Base-by-base conservation (phyloP, 1,284 basidiomycete species). In the Rhodotorula sp. region DNA sequence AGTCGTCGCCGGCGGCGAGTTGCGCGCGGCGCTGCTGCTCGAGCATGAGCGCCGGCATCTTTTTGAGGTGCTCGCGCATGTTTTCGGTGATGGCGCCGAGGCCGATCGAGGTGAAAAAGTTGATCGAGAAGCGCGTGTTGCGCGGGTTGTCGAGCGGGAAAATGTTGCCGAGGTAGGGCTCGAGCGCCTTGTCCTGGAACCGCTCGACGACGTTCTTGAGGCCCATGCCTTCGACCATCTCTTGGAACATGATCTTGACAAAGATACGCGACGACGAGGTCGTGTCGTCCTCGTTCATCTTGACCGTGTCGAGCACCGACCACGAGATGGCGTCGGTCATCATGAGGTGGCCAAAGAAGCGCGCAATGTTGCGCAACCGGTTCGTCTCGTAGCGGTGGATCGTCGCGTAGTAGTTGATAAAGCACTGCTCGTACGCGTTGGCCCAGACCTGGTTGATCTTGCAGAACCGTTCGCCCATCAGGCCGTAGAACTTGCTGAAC, bases 311-410 rank as follows among this genome's bases (percentile, higher is more conserved):
- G 61, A 99, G 85, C 0, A 89, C 89, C 14, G 88, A 86, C 96
- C 96, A 99, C 18, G 91, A 91, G 70, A 99, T 87, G 6, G 90
- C 87, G 82, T 99, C 96, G 16, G 88, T 89, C 18, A 89, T 89
- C 73, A 97, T 78, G 34, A 96, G 84, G 79, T 96, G 92, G 1
- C 96, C 96, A 79, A 99, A 98, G 85, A 99, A 93, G 52, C 94
- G 88, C 7, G 92, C 92, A 77, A 99, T 97, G 81, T 99, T 99
- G 70, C 96, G 92, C 60, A 99, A 85, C 29, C 95, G 91, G 82
- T 98, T 99, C 31, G 96, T 97, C 83, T 99, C 96, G 83, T 98
- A 99, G 65, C 97, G 91, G 83, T 99, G 96, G 77, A 99, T 95
- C 7, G 96, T 98, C 34, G 89, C 90, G 84, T 95, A 99, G 83